phyloP scores from a whole-genome alignment of 768 basidiomycete genomes.

The Neoboletus subvelutipes region DNA sequence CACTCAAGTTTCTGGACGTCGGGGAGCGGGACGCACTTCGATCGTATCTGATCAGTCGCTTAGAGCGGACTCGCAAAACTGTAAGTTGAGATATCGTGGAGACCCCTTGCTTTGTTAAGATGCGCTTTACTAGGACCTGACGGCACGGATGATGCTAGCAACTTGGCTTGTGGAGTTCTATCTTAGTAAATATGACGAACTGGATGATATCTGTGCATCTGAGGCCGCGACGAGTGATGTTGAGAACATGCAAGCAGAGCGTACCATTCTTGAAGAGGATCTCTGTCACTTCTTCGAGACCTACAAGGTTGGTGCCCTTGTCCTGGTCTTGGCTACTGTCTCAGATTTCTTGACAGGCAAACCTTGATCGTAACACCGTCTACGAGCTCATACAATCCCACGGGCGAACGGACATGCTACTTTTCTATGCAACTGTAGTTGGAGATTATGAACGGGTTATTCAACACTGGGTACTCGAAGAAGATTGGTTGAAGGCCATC shows the following conservation, averaged over 20 bases:
- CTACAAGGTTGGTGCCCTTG: conserved; percentile 66
- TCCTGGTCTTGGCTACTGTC: not conserved
- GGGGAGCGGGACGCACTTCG: conserved; percentile 89
- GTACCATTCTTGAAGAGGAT: conserved; percentile 86
- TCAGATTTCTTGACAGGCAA: conserved; percentile 48
- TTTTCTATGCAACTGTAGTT: conserved; percentile 81
- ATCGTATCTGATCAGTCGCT: conserved; percentile 82
- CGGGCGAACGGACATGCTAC: conserved; percentile 88
- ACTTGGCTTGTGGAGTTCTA: conserved; percentile 99
- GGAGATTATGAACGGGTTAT: conserved; percentile 84
- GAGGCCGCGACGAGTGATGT: conserved; percentile 79
- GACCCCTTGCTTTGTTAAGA: not conserved
- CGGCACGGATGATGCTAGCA: conserved; percentile 95
- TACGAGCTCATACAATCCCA: conserved; percentile 95
- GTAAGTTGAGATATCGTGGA: conserved; percentile 43
- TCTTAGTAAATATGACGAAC: conserved; percentile 92
- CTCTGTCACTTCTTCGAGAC: conserved; percentile 90
- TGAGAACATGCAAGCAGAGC: conserved; percentile 80
- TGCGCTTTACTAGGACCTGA: conserved; percentile 63
- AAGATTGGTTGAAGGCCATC: conserved; percentile 89
- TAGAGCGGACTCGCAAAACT: conserved; percentile 81
- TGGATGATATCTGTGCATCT: conserved; percentile 91
- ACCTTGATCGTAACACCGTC: conserved; percentile 80
- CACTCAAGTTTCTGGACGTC: conserved; percentile 84
- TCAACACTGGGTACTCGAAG: conserved; percentile 90